phyloP scores from a whole-genome alignment of 129 eudicot species.

The Chrysanthemum lavandulifolium region DNA sequence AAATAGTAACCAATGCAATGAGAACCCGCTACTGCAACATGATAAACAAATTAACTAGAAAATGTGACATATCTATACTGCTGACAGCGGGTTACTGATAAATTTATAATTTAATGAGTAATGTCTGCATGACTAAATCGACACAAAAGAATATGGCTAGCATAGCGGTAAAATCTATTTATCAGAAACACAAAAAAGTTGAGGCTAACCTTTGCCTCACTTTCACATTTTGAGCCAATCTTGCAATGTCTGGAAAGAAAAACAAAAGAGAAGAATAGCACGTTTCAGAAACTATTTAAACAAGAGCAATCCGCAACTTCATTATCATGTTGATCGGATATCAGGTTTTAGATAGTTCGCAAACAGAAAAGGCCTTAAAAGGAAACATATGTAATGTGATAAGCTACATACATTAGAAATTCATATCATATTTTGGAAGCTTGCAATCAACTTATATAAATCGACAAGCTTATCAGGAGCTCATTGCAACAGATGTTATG shows the following conservation, averaged over 20 bases:
- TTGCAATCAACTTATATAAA: not conserved
- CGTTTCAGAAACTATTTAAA: not conserved
- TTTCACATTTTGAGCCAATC: constrained; percentile 92
- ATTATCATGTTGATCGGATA: not conserved
- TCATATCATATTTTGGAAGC: constrained; percentile 2
- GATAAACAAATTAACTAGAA: not conserved
- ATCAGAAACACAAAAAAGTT: constrained; percentile 2
- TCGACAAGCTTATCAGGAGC: not conserved
- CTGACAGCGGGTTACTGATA: not conserved
- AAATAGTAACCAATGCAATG: constrained; percentile 31
- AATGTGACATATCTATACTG: not conserved
- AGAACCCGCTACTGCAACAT: not conserved
- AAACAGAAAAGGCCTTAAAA: not conserved
- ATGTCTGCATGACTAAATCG: not conserved
- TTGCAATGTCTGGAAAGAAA: constrained; percentile 69
- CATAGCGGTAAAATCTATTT: not conserved
- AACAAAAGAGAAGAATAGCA: constrained; percentile 23
- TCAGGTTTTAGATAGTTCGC: not conserved
- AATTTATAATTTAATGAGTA: not conserved
- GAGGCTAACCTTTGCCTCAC: constrained; percentile 90
- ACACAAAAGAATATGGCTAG: constrained; percentile 6
- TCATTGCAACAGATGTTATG: not conserved
- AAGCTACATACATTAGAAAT: not conserved
- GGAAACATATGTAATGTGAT: not conserved
- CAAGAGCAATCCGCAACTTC: not conserved